These are phyloP conservation scores for Fusarium neocosmosporiellum DNA, from an alignment of 2,329 filamentous ascomycete genomes.

Conservation along the genomic window DNA sequence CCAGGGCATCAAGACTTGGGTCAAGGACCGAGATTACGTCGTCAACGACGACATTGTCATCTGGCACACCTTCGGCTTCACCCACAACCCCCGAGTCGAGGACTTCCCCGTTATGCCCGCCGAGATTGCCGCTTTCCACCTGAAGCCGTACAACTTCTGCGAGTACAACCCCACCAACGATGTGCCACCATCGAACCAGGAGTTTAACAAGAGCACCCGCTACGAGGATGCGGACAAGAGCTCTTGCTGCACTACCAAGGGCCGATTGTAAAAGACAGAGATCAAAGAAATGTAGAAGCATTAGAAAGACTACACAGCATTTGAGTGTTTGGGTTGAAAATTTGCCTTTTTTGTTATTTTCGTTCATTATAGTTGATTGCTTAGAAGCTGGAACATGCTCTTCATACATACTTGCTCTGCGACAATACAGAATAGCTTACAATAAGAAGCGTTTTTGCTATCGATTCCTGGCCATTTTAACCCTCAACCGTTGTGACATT, in stretches of 20 bases:
- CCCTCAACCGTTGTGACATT: neutral
- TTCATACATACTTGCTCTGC: neutral
- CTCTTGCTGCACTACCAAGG: neutral
- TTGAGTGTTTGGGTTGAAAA: neutral
- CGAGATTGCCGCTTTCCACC: conserved; percentile 60
- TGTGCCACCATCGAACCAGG: conserved; percentile 8
- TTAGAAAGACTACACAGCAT: neutral
- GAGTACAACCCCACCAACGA: conserved; percentile 60
- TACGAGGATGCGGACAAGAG: conserved; percentile 12
- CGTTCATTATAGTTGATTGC: neutral
- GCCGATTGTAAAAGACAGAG: neutral
- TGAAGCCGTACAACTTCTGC: conserved; percentile 64
- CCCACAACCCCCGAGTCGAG: conserved; percentile 68
- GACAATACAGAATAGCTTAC: neutral
- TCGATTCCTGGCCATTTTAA: neutral
- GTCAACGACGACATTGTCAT: conserved; percentile 85
- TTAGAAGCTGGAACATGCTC: neutral
- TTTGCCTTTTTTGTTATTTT: neutral
- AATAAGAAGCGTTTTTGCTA: neutral
- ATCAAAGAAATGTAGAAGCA: neutral
- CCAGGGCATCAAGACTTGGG: conserved; percentile 46
- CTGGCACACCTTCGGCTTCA: conserved; percentile 91
- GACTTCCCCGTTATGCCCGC: conserved; percentile 75
- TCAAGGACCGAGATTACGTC: conserved; percentile 52
- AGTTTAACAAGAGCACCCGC: conserved; percentile 18